phyloP scores from a whole-genome alignment of 495 filamentous ascomycete species.

The Tuber brumale region DNA sequence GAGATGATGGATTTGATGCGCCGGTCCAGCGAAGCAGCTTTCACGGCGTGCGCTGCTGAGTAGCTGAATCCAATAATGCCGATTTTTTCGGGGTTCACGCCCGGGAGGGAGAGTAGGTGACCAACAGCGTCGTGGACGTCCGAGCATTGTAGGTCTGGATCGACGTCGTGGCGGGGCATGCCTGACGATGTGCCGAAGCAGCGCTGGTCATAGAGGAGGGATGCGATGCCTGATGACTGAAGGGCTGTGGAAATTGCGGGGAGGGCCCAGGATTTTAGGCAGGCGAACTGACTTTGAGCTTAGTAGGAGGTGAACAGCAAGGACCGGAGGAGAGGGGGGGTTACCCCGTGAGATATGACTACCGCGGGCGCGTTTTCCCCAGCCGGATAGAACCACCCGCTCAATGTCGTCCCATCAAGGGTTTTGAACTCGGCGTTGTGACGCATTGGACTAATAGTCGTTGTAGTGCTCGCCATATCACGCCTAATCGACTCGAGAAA shows the following conservation, averaged over 20 bases:
- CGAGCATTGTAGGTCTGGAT: constrained; percentile 13
- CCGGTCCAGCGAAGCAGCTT: constrained; percentile 11
- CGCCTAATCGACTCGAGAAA: neutral
- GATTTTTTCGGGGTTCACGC: constrained; percentile 13
- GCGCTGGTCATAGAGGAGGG: constrained; percentile 24
- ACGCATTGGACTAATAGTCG: constrained; percentile 4
- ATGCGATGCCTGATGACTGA: constrained; percentile 13
- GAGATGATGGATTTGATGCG: constrained; percentile 17
- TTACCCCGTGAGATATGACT: constrained; percentile 32
- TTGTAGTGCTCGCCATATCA: neutral
- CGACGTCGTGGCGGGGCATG: constrained; percentile 11
- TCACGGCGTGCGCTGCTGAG: constrained; percentile 8
- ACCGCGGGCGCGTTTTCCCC: constrained; percentile 28
- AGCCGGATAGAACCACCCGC: constrained; percentile 40
- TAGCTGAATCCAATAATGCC: constrained; percentile 15
- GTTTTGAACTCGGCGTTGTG: constrained; percentile 38
- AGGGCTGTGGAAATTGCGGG: constrained; percentile 10
- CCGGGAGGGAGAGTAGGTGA: constrained; percentile 10
- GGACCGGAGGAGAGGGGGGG: neutral
- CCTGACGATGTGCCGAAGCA: constrained; percentile 18
- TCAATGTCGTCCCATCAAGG: constrained; percentile 39
- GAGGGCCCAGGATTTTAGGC: constrained; percentile 23
- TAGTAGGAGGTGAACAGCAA: neutral
- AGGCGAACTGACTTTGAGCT: neutral
- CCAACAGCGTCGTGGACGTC: constrained; percentile 15